These are phyloP conservation scores for Apophysomyces elegans DNA, from an alignment of 371 early-diverging fungal species.

Conservation along the genomic window DNA sequence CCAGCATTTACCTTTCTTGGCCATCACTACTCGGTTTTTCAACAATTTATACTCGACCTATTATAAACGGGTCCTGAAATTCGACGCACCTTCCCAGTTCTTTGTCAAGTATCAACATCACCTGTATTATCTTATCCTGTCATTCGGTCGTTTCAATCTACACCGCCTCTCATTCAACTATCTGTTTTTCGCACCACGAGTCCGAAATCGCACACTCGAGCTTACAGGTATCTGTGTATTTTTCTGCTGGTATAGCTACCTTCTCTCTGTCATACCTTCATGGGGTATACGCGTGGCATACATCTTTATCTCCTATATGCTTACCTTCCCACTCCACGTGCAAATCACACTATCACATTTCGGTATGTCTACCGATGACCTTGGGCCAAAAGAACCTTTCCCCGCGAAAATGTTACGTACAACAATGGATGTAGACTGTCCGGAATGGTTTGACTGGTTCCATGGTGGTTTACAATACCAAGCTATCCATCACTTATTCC, in stretches of 20 bases:
- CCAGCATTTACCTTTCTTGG: slow-evolving; percentile 96
- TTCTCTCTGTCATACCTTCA: slow-evolving; percentile 73
- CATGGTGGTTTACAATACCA: slow-evolving; percentile 97
- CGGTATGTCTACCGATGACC: slow-evolving; percentile 90
- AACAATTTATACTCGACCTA: slow-evolving; percentile 90
- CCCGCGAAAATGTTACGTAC: slow-evolving; percentile 88
- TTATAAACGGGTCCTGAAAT: slow-evolving; percentile 79
- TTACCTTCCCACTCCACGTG: slow-evolving; percentile 88
- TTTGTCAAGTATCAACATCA: slow-evolving; percentile 85
- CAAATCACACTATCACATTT: slow-evolving; percentile 97
- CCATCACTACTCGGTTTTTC: slow-evolving; percentile 83
- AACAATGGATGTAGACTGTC: slow-evolving; percentile 97
- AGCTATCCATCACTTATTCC: slow-evolving; percentile 95
- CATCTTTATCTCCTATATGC: slow-evolving; percentile 78
- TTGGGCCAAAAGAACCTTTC: slow-evolving; percentile 77
- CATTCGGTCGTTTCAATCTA: slow-evolving; percentile 92
- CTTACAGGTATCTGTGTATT: slow-evolving; percentile 71
- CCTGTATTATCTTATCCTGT: slow-evolving; percentile 83
- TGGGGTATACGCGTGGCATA: slow-evolving; percentile 68
- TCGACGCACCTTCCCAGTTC: slow-evolving; percentile 76
- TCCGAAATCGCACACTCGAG: slow-evolving; percentile 78
- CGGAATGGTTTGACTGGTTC: slow-evolving; percentile 94
- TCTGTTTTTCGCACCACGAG: slow-evolving; percentile 61
- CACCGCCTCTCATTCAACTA: slow-evolving; percentile 78
- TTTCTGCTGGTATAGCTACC: slow-evolving; percentile 78